Evolutionary conservation across 2,329 filamentous ascomycete genomes (phyloP).

Genomic region (Monosporascus sp.): DNA sequence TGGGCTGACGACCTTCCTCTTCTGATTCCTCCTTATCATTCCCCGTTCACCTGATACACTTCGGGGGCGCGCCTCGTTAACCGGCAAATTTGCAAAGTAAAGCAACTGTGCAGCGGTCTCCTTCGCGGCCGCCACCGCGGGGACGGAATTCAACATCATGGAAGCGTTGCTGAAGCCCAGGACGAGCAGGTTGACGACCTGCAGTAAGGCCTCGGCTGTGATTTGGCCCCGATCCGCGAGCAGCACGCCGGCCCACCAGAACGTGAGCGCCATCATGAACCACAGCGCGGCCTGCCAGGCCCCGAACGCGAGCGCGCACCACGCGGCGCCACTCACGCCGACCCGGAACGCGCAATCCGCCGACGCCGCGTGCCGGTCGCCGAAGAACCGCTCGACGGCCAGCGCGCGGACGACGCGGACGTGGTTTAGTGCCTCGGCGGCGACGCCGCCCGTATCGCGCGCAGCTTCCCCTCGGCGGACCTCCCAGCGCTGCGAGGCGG

Average conservation of each 20-base stretch:
- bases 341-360: slow-evolving; percentile 48
- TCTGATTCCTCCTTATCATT: slow-evolving; percentile 16
- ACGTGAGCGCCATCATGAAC: slow-evolving; percentile 72
- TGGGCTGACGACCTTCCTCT: slow-evolving; percentile 25
- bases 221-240: slow-evolving; percentile 41
- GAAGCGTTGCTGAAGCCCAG: slow-evolving; percentile 73
- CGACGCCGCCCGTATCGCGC: slow-evolving; percentile 54
- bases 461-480: slow-evolving; percentile 57
- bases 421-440: slow-evolving; percentile 72
- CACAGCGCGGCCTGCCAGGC: slow-evolving; percentile 68
- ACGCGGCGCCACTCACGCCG: slow-evolving; percentile 61
- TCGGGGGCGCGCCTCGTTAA: slow-evolving; percentile 40
- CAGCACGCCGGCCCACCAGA: slow-evolving; percentile 73
- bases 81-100: slow-evolving; percentile 58
- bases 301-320: slow-evolving; percentile 68
- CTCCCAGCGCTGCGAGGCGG: slow-evolving; percentile 68
- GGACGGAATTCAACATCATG: slow-evolving; percentile 66
- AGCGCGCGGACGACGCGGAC: slow-evolving; percentile 74
- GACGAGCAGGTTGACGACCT: slow-evolving; percentile 77
- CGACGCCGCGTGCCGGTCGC: slow-evolving; percentile 52
- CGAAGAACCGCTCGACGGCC: slow-evolving; percentile 68
- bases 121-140: slow-evolving; percentile 71
- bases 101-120: slow-evolving; percentile 70
- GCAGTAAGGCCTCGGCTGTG: slow-evolving; percentile 57
- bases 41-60: too few relatives aligned